Evolutionary conservation across 2,329 filamentous ascomycete species (phyloP), one percentile per base, ranked within the genome.

Genomic region (Shiraia bambusicola): DNA sequence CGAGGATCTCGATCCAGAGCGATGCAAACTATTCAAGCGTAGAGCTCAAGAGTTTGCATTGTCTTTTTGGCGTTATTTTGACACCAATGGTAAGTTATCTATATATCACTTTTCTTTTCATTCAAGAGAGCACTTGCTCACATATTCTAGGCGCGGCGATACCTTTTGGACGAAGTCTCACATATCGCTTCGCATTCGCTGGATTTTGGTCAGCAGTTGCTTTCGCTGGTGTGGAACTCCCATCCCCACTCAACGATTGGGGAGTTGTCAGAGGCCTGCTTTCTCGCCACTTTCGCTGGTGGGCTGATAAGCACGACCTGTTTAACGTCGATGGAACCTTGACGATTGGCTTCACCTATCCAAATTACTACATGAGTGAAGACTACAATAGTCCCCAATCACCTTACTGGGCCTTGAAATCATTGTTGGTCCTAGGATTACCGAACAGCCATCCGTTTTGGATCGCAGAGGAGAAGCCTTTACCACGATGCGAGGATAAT

Each of bases 311-410:
- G 1, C 49, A 54, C 4, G 66, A 75, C 32, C 72, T 78, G 2
- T 79, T 79, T 56, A 63, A 73, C 34, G 26, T 65, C 0, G 76
- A 79, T 40, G 76, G 76, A 0, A 77, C 75, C 0, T 30, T 79
- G 13, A 78, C 71, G 2, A 76, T 79, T 26, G 76, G 69, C 9
- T 74, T 69, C 36, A 52, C 64, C 1, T 73, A 70, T 27, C 69
- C 69, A 8, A 80, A 80, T 47, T 78, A 78, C 72, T 80, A 74
- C 50, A 71, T 80, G 69, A 66, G 67, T 26, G 78, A 81, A 52
- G 74, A 79, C 47, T 80, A 81, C 56, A 80, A 80, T 52, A 80
- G 77, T 2, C 76, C 77, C 0, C 77, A 80, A 45, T 80, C 76
- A 0, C 66, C 71, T 0, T 81, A 80, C 50, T 80, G 77, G 78